These are phyloP conservation scores for Coniochaeta pulveracea DNA, from an alignment of 2,329 filamentous ascomycete species.

Conservation along the genomic window DNA sequence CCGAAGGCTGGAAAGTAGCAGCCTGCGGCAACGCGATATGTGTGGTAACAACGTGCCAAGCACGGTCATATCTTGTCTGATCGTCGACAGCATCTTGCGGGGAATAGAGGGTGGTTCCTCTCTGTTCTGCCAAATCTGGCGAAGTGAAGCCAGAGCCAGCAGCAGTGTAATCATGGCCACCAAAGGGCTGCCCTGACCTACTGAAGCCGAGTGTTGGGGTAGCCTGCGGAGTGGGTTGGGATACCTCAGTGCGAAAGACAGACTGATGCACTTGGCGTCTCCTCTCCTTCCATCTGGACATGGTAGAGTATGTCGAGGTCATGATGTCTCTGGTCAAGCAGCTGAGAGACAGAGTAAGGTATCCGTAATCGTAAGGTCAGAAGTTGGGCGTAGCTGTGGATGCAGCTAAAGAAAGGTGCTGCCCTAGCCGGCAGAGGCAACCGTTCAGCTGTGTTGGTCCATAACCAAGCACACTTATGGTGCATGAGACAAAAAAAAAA, in stretches of 20 bases:
- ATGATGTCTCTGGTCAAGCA: too few relatives aligned
- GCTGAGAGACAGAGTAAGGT: too few relatives aligned
- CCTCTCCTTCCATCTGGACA: conserved; percentile 32
- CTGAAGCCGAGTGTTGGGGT: conserved; percentile 25
- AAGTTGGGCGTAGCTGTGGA: too few relatives aligned
- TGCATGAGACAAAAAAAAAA: too few relatives aligned
- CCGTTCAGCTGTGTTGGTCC: too few relatives aligned
- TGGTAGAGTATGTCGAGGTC: too few relatives aligned
- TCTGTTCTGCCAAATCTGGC: neutral
- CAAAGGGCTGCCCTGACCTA: conserved; percentile 33
- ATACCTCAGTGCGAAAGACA: conserved; percentile 41
- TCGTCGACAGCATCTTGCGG: conserved; percentile 23
- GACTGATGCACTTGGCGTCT: conserved; percentile 41
- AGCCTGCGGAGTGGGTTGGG: conserved; percentile 34
- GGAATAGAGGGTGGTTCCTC: neutral
- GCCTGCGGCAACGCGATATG: conserved; percentile 44
- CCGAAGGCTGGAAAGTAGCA: conserved; percentile 41
- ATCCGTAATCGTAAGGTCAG: too few relatives aligned
- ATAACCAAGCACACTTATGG: too few relatives aligned
- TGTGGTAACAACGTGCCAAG: conserved; percentile 51
- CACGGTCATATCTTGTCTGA: conserved; percentile 47
- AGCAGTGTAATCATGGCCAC: conserved; percentile 18
- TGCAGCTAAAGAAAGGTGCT: too few relatives aligned
- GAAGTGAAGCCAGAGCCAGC: conserved; percentile 5
- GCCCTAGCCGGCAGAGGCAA: too few relatives aligned